Evolutionary conservation across 768 basidiomycete species (phyloP), one percentile per base, ranked within the genome.

Genomic region (Fistulinella prunicolor): DNA sequence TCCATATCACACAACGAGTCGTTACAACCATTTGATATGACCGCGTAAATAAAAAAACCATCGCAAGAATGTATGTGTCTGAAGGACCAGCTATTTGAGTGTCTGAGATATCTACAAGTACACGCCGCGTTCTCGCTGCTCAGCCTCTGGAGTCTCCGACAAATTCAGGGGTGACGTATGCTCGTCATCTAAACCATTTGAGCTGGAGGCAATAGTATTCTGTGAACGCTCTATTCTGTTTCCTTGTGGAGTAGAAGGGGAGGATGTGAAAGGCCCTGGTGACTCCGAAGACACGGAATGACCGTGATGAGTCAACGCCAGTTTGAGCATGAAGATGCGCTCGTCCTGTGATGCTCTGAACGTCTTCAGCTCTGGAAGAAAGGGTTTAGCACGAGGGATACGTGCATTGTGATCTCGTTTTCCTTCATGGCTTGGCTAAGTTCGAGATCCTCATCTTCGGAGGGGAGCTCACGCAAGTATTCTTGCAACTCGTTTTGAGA

Each of bases 261-360:
- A 29, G 32, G 50, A 17, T 16, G 16, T 2, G 38, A 38, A 12
- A n/a, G 44, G n/a, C n/a, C n/a, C n/a, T n/a, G n/a, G n/a, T n/a
- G n/a, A n/a, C n/a, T n/a, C 44, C 8, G 66, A 47, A 39, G 73
- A 70, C 59, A 80, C 43, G 7, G 55, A 52, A 10, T 82, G 65
- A 2, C 85, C 85, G 56, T 85, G 86, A 58, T 83, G 76, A 17
- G 69, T 66, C 46, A 89, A 67, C 7, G 83, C 86, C 57, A 83
- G 69, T 63, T 76, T 80, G 43, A 89, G 73, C 43, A 90, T 87
- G 22, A 69, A 68, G 49, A 89, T 79, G 19, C 89, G 75, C 59
- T 92, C 89, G 58, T 85, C 78, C 66, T 91, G 89, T 8, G 89
- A 87, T 7, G 77, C 84, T 53, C 89, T 91, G 57, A 22, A 53